Conservation (phyloP, 768 basidiomycete species). For the Lactarius indigo region DNA sequence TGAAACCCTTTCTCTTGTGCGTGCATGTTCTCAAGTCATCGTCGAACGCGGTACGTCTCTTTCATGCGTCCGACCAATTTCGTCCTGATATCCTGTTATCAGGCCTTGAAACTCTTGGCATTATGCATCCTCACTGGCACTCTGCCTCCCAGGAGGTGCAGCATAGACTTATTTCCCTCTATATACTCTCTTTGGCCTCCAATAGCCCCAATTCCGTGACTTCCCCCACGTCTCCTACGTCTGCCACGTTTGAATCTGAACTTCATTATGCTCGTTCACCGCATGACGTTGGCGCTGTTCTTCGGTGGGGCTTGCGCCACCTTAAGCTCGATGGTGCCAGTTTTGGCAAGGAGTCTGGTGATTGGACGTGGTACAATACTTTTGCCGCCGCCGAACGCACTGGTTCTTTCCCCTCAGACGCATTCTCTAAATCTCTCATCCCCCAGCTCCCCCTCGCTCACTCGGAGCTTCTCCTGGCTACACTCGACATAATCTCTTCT, state of each 20-base stretch:
- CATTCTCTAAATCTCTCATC: constrained; percentile 57
- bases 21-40: constrained; percentile 66
- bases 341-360: constrained; percentile 50
- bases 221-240: constrained; percentile 47
- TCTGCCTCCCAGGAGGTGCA: constrained; percentile 70
- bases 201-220: constrained; percentile 45
- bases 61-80: constrained; percentile 12
- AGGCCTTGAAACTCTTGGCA: constrained; percentile 80
- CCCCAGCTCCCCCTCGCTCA: constrained; percentile 60
- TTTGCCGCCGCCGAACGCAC: constrained; percentile 60
- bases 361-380: constrained; percentile 60
- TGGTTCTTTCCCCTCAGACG: constrained; percentile 56
- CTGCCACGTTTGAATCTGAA: constrained; percentile 59
- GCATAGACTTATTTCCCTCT: constrained; percentile 64
- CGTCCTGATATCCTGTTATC: constrained; percentile 10
- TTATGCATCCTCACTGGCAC: constrained; percentile 86
- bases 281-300: constrained; percentile 74
- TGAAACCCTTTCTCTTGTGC: constrained; percentile 62
- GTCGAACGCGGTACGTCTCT: constrained; percentile 52
- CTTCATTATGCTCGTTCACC: constrained; percentile 61
- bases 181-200: constrained; percentile 59
- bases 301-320: constrained; percentile 80
- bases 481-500: constrained; percentile 61
- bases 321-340: constrained; percentile 54
- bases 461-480: constrained; percentile 51